Percentiles rank a stretch among this genome's conserved stretches.
These are phyloP conservation scores for Seminavis robusta DNA, from an alignment of 108 stramenopile species.

Conservation along the genomic window DNA sequence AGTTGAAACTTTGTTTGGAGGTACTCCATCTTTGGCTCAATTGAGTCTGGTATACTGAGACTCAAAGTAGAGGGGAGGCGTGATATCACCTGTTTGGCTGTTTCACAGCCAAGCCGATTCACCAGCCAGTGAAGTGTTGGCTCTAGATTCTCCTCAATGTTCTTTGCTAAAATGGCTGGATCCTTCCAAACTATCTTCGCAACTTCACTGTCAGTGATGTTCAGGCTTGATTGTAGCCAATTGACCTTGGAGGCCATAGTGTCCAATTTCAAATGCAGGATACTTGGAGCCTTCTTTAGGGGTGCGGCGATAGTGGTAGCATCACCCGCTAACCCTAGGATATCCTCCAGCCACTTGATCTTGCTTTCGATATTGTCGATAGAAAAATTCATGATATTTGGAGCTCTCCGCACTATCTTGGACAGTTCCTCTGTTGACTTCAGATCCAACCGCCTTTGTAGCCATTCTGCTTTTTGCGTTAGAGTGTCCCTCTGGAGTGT, in stretches of 20 bases:
- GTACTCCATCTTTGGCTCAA: neutral
- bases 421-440: neutral
- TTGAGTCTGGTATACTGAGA: neutral
- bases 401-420: neutral
- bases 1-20: neutral
- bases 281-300: too few relatives aligned
- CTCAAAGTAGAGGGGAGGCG: neutral
- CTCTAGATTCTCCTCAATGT: neutral
- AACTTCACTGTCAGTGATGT: neutral
- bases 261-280: too few relatives aligned
- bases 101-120: neutral
- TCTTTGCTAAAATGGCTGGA: neutral
- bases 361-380: neutral
- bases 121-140: neutral
- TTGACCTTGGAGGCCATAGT: too few relatives aligned
- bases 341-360: too few relatives aligned
- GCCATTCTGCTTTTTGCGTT: neutral
- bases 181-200: neutral
- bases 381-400: neutral
- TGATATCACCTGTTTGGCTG: neutral
- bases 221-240: neutral
- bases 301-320: too few relatives aligned
- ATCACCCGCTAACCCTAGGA: too few relatives aligned
- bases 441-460: neutral
- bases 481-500: neutral